These are phyloP conservation scores for Mycena metata DNA, from an alignment of 768 basidiomycete genomes.

Conservation along the genomic window DNA sequence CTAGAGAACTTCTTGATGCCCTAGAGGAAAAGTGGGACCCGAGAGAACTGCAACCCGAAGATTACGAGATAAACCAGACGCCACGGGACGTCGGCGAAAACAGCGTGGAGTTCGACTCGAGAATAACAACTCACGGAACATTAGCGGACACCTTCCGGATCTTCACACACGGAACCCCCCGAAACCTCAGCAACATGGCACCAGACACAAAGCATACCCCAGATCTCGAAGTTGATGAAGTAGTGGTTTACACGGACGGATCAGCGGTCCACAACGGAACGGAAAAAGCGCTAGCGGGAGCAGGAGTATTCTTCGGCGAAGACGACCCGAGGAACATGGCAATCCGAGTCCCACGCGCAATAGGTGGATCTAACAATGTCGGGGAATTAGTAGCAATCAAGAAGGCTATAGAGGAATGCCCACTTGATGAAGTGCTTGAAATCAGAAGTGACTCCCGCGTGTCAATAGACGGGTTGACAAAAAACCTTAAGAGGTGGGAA, in stretches of 20 bases:
- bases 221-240: too few species aligned
- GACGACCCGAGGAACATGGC: too few species aligned
- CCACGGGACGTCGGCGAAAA: neutral
- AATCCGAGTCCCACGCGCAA: too few species aligned
- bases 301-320: too few species aligned
- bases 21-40: conserved; percentile 4
- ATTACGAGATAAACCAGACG: neutral
- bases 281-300: too few species aligned
- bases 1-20: neutral
- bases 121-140: neutral
- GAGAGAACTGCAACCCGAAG: conserved; percentile 3
- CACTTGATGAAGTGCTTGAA: neutral
- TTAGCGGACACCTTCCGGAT: too few species aligned
- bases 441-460: conserved; percentile 1
- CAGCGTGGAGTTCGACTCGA: neutral
- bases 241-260: too few species aligned
- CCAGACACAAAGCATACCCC: too few species aligned
- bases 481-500: conserved; percentile 1
- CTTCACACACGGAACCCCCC: too few species aligned
- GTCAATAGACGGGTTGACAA: conserved; percentile 1
- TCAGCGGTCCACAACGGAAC: too few species aligned
- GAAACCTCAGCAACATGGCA: too few species aligned
- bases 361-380: conserved; percentile 6
- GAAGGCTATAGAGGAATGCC: neutral
- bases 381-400: conserved; percentile 17